These are phyloP conservation scores for Stachybotrys echinatus DNA, from an alignment of 2,329 filamentous ascomycete genomes.

Conservation along the genomic window DNA sequence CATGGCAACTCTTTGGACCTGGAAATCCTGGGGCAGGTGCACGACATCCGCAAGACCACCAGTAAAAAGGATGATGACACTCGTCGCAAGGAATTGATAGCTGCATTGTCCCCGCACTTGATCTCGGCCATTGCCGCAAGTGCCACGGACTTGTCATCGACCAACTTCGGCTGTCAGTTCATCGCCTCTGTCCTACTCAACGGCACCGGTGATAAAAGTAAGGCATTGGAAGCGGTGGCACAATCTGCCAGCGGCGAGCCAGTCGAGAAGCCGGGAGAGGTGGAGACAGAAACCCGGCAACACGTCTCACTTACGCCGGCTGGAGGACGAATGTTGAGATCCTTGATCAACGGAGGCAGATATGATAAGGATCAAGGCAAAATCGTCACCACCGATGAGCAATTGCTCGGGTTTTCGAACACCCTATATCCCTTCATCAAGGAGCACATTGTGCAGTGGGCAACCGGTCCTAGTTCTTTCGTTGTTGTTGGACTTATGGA, in stretches of 20 bases:
- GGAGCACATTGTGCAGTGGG: slow-evolving; percentile 73
- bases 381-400: slow-evolving; percentile 66
- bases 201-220: slow-evolving; percentile 68
- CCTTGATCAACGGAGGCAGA: slow-evolving; percentile 80
- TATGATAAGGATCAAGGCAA: slow-evolving; percentile 73
- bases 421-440: slow-evolving; percentile 79
- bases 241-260: slow-evolving; percentile 55
- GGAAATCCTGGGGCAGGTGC: slow-evolving; percentile 69
- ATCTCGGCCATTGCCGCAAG: slow-evolving; percentile 67
- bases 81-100: slow-evolving; percentile 71
- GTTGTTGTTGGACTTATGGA: slow-evolving; percentile 80
- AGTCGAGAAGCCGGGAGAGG: slow-evolving; percentile 31
- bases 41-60: slow-evolving; percentile 72
- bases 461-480: slow-evolving; percentile 79
- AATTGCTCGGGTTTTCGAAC: slow-evolving; percentile 68
- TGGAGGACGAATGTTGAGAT: slow-evolving; percentile 83
- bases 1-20: slow-evolving; percentile 59
- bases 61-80: slow-evolving; percentile 86
- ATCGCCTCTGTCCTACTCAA: slow-evolving; percentile 77
- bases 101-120: slow-evolving; percentile 67
- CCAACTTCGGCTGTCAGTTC: slow-evolving; percentile 82
- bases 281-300: slow-evolving; percentile 30
- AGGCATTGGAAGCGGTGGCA: slow-evolving; percentile 67
- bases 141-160: slow-evolving; percentile 63
- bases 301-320: slow-evolving; percentile 58